Base-by-base conservation (phyloP, 345 rosid species). In the Diplotaxis tenuifolia region DNA sequence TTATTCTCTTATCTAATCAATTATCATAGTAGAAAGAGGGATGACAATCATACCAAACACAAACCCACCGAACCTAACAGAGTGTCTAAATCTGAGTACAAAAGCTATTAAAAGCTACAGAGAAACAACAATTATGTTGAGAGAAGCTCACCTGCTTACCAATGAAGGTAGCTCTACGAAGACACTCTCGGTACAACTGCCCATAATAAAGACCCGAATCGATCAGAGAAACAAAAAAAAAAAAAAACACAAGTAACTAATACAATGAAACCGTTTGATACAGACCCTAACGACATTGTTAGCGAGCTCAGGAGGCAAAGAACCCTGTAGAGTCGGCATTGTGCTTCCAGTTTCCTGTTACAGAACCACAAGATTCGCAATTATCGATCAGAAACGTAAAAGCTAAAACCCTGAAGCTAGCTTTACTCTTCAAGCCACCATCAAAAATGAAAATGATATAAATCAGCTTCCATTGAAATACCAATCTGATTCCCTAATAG, bases 171-270 rank as follows among this genome's bases (percentile, higher is more conserved):
- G 97, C 98, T 80, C 99, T 82, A 68, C 98, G 88, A 81, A 95
- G 97, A 79, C 98, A 95, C 76, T 92, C 99, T 14, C 96, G 91
- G 55, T 95, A 95, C 80, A 95, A 88, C 99, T 95, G 84, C 74
- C 18, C 38, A 57, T 52, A 70, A 50, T 12, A 49, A 64, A n/a
- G 4, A 32, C 1, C 12, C 34, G 7, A 70, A 64, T 12, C 29
- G 20, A 76, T 70, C 32, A 56, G 53, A 11, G 15, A 71, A 18
- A 21, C 0, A 0, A 56, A 6, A 8, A 53, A 60, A 31, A 19
- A 6, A 12, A 34, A 34, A 68, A 72, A 7, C 7, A 59, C 42
- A 67, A 67, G 20, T 27, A 38, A 23, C 25, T 3, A 23, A 23
- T 23, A 1, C n/a, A 60, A 71, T 7, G n/a, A 16, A 15, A 54